Evolutionary conservation across 805 yeast species (phyloP), one percentile per base, ranked within the genome.

Genomic region (Teunomyces cretensis): DNA sequence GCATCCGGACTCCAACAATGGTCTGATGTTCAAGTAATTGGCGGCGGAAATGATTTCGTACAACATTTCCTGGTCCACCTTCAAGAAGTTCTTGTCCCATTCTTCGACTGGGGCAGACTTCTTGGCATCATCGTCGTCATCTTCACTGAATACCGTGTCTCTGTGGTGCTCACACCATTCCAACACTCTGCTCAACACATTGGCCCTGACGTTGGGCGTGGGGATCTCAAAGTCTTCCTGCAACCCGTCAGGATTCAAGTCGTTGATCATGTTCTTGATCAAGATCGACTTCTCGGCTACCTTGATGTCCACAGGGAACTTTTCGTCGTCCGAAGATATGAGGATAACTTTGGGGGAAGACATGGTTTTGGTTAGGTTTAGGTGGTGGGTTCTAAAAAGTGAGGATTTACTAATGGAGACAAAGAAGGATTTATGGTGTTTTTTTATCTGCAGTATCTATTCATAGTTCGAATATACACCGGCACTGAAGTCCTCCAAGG

Each of bases 141-240:
- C 82, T 50, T 83, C 89, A 14, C 88, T 87, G 66, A 84, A 84
- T 14, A 74, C 74, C 8, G 86, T 79, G 61, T 88, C 90, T 64
- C 84, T 86, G 73, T 92, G 97, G 64, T 92, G 94, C 60, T 88
- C 95, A 58, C 97, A 90, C 95, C 97, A 92, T 62, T 92, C 96
- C 43, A 92, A 74, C n/a, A 92, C 92, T 62, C 90, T 89, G 64
- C 86, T 81, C 68, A 92, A 75, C 15, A 92, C 96, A 13, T 86
- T 83, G 8, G 96, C 86, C 53, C 92, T 76, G 30, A 90, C 97
- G 59, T 88, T 90, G 32, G 96, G 96, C 9, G 90, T 81, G 30
- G 97, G 97, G 57, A 92, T 86, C 49, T 82, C 87, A 52, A 83
- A 81, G 33, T 83, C 86, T 44, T 81, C 87, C 35, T 79, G 84